Base-by-base conservation (phyloP, 768 basidiomycete species). In the Bullera alba region DNA sequence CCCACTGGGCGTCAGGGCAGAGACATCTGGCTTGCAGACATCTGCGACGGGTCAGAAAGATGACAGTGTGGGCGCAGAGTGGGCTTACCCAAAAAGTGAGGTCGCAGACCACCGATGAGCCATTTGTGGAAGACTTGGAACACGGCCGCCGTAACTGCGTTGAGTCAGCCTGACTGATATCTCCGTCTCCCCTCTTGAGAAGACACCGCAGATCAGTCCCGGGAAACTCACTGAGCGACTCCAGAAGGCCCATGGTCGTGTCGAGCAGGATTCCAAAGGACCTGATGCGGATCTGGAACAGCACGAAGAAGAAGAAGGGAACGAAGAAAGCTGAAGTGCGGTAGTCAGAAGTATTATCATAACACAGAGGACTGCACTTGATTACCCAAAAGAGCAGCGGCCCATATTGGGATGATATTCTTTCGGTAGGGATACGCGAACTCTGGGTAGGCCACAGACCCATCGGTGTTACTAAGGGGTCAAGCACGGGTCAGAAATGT, bases 121-220 rank as follows among this genome's bases (percentile, higher is more conserved):
- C 77, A 80, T 61, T 81, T 81, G 53, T 81, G 68, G 63, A 78
- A 80, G 8, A 80, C 79, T 58, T 77, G 76, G 54, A 77, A 77
- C 2, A 74, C 73, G 2, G 77, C 76, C 0, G 74, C 77, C 3
- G 74, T 75, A 57, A 65, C 57, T 62, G 38, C n/a, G n/a, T n/a
- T n/a, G n/a, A n/a, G n/a, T n/a, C n/a, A n/a, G n/a, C n/a, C n/a
- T n/a, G n/a, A n/a, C 23, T 28, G 42, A 28, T 1, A 2, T 6
- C 23, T 56, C 42, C 51, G 54, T 45, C 3, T 39, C 5, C n/a
- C 37, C 19, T 32, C 16, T 16, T 4, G 25, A 3, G 2, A 22
- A 6, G 29, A 27, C 3, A 4, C 26, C 2, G 45, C 19, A 28
- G 22, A 23, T 34, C n/a, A 48, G 19, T 39, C 16, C 23, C 25